Conservation (phyloP, 345 rosid genomes). For the Sisymbrium altissimum region DNA sequence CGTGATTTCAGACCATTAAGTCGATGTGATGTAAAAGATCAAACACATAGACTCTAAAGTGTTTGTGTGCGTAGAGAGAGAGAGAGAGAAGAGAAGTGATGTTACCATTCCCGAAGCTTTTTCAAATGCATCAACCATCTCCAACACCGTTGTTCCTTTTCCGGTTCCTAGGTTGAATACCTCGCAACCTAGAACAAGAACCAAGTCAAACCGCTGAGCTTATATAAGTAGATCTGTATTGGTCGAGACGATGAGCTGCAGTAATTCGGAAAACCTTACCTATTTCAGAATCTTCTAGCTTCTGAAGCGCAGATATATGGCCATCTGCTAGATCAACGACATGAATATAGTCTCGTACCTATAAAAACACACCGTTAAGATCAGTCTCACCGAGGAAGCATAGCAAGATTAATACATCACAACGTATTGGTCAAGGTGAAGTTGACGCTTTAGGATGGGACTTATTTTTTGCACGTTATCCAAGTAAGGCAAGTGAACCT, state of each 20-base stretch:
- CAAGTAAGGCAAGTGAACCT: background rate
- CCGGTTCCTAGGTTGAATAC: constrained; percentile 97
- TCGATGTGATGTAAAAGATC: background rate
- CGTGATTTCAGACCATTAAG: background rate
- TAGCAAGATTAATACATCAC: background rate
- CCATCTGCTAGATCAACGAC: constrained; percentile 94
- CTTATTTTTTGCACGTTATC: background rate
- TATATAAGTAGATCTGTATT: background rate
- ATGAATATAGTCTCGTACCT: constrained; percentile 98
- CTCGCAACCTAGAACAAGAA: constrained; percentile 63
- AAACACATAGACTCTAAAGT: background rate
- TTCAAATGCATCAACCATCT: constrained; percentile 94
- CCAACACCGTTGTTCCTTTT: constrained; percentile 92
- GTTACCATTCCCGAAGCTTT: constrained; percentile 85
- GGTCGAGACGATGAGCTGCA: background rate
- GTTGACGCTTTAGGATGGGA: background rate
- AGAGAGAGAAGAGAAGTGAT: background rate
- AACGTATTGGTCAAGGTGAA: background rate
- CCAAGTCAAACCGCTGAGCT: background rate
- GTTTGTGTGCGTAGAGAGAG: background rate
- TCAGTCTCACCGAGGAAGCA: background rate
- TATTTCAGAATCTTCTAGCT: constrained; percentile 63
- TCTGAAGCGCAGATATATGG: constrained; percentile 78
- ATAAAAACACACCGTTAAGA: background rate
- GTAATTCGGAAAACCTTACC: constrained; percentile 42